Conservation (phyloP, 2,329 filamentous ascomycete genomes). For the Diaporthe helianthi region DNA sequence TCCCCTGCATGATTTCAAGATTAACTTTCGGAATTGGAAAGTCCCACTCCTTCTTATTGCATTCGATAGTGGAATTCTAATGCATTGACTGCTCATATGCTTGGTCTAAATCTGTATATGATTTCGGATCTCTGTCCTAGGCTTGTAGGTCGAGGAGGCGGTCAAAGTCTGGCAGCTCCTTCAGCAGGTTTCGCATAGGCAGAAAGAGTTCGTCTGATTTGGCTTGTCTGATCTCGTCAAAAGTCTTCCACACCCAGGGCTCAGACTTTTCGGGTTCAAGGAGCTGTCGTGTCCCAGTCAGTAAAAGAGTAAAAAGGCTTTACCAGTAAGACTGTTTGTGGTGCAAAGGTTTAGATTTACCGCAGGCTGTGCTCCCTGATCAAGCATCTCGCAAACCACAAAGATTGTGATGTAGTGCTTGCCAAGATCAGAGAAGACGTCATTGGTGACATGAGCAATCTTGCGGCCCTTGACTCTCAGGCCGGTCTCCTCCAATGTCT, state of each 20-base stretch:
- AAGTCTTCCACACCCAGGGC: constrained; percentile 56
- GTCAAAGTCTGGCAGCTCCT: constrained; percentile 36
- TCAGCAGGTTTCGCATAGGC: constrained; percentile 48
- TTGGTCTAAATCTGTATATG: too few relatives aligned
- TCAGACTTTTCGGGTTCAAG: constrained; percentile 60
- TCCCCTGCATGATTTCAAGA: too few relatives aligned
- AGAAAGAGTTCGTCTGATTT: constrained; percentile 47
- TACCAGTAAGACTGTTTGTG: neutral
- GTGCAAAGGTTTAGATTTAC: constrained; percentile 49
- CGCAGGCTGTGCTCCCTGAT: constrained; percentile 57
- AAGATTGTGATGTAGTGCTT: constrained; percentile 82
- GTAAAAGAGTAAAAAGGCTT: neutral
- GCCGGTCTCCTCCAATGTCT: constrained; percentile 75
- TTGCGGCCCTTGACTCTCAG: constrained; percentile 59
- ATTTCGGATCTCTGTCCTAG: neutral
- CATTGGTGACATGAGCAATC: constrained; percentile 70
- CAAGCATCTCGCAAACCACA: constrained; percentile 59
- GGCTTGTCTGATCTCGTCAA: constrained; percentile 50
- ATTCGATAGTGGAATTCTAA: neutral
- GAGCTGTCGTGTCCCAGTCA: constrained; percentile 41
- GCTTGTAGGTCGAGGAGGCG: neutral
- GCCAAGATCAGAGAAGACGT: constrained; percentile 62
- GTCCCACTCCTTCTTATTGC: neutral
- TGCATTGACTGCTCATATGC: too few relatives aligned
- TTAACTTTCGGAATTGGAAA: too few relatives aligned